Percentiles rank a stretch among this genome's conserved stretches.
Conservation (phyloP, 306 rosid species). For the Quercus ilex region DNA sequence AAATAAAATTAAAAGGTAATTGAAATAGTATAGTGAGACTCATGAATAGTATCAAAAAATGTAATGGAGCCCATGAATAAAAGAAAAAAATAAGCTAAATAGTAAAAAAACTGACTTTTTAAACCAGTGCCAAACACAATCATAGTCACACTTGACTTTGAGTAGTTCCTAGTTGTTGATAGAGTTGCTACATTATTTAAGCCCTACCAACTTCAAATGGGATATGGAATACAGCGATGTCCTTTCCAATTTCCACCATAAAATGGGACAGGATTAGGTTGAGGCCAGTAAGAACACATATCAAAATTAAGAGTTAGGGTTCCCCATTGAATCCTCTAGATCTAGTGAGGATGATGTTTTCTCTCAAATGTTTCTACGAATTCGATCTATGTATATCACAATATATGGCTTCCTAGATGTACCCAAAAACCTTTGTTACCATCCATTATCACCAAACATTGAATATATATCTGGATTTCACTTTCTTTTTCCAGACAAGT, state of each 20-base stretch:
- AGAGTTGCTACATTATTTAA: background rate
- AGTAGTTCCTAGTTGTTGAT: background rate
- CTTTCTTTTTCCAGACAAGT: no score
- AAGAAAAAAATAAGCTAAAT: no score
- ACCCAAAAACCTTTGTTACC: background rate
- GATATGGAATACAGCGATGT: slow-evolving; percentile 51
- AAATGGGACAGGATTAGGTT: background rate
- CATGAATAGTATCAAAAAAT: no score
- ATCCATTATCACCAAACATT: background rate
- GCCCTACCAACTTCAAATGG: background rate
- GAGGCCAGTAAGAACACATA: slow-evolving; percentile 13
- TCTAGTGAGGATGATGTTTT: background rate
- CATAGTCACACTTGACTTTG: background rate
- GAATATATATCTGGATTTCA: no score
- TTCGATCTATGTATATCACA: background rate
- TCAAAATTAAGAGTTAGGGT: slow-evolving; percentile 5
- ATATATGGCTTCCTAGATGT: background rate
- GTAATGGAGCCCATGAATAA: no score
- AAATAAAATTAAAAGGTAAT: no score
- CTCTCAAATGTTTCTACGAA: background rate
- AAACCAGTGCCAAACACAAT: no score
- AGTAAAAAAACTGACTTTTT: no score
- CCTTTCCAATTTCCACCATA: slow-evolving; percentile 11
- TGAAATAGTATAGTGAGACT: no score
- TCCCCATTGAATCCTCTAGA: background rate